These are phyloP conservation scores for Sisymbrium altissimum DNA, from an alignment of 345 rosid species.

Conservation along the genomic window DNA sequence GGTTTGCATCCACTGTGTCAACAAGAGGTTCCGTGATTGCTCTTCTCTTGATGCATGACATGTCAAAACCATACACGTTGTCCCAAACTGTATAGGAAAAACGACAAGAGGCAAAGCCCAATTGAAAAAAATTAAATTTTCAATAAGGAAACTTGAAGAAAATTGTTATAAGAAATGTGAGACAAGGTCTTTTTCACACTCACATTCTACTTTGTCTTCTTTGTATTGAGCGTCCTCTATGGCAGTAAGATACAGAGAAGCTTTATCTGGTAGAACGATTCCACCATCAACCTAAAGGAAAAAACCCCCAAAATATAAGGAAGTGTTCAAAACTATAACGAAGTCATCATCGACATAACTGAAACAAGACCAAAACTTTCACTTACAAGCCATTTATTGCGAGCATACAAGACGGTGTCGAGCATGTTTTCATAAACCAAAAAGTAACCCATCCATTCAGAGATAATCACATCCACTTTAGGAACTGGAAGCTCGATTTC, in stretches of 20 bases:
- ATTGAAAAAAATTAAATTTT: background rate
- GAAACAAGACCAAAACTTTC: background rate
- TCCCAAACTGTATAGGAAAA: slow-evolving; percentile 63
- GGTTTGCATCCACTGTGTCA: slow-evolving; percentile 82
- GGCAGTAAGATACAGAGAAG: slow-evolving; percentile 82
- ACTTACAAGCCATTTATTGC: slow-evolving; percentile 99
- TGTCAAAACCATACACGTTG: slow-evolving; percentile 82
- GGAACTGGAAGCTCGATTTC: slow-evolving; percentile 85
- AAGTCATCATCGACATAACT: background rate
- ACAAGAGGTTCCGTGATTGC: slow-evolving; percentile 96
- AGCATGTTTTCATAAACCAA: slow-evolving; percentile 90
- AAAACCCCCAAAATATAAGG: background rate
- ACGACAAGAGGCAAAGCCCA: background rate
- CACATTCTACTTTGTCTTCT: slow-evolving; percentile 92
- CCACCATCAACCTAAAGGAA: slow-evolving; percentile 61
- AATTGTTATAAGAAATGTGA: background rate
- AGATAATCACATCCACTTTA: slow-evolving; percentile 92
- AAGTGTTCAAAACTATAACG: background rate
- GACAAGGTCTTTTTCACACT: slow-evolving; percentile 17
- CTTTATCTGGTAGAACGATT: slow-evolving; percentile 80
- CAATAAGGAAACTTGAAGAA: background rate
- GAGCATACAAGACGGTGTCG: slow-evolving; percentile 78
- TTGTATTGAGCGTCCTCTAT: slow-evolving; percentile 95
- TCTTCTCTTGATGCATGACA: slow-evolving; percentile 95
- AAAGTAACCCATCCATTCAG: slow-evolving; percentile 99